phyloP scores from a whole-genome alignment of 345 rosid species.

The Ceriops zippeliana region DNA sequence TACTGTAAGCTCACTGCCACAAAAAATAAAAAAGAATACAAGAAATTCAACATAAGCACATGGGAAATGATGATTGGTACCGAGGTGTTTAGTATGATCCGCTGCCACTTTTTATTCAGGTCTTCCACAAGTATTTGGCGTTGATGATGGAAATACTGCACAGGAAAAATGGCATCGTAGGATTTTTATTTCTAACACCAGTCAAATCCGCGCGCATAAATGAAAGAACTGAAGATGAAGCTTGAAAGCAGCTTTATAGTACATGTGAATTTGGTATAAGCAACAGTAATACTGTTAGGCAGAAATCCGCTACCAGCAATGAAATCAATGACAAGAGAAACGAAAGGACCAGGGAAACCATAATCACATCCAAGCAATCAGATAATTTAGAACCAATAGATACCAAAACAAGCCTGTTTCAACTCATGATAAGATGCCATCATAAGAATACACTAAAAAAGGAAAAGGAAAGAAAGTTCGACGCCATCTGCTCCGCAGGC shows the following conservation, averaged over 20 bases:
- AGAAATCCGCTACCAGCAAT: background rate
- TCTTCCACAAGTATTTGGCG: conserved; percentile 66
- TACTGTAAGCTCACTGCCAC: too few relatives aligned
- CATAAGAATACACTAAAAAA: too few relatives aligned
- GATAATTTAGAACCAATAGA: too few relatives aligned
- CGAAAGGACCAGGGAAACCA: background rate
- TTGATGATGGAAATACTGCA: conserved; percentile 73
- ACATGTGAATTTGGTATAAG: background rate
- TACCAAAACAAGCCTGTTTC: too few relatives aligned
- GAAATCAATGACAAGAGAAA: background rate
- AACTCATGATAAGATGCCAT: too few relatives aligned
- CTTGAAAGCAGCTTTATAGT: background rate
- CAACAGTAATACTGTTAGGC: background rate
- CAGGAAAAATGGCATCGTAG: background rate
- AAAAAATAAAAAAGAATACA: background rate
- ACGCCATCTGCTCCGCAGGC: too few relatives aligned
- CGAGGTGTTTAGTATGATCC: conserved; percentile 48
- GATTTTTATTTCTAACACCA: conserved; percentile 2
- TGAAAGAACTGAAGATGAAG: background rate
- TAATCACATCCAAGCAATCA: background rate
- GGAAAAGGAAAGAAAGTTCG: too few relatives aligned
- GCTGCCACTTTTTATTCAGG: conserved; percentile 80
- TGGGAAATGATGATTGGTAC: conserved; percentile 30
- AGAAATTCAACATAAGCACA: conserved; percentile 11
- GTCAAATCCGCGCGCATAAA: background rate